These are phyloP conservation scores for Flammula alnicola DNA, from an alignment of 1,284 basidiomycete species.

Conservation along the genomic window DNA sequence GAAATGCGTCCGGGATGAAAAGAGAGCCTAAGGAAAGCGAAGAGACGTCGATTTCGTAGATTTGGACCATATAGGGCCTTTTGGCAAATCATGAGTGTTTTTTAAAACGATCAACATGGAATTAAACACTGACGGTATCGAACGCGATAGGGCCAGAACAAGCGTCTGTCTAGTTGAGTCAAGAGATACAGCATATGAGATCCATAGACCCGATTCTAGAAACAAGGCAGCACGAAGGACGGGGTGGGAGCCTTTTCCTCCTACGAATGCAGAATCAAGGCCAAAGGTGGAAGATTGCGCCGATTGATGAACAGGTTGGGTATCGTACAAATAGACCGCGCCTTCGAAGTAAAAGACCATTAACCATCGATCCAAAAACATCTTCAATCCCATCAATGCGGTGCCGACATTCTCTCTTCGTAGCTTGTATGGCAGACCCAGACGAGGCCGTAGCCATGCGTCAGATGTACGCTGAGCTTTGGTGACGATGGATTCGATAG, in stretches of 20 bases:
- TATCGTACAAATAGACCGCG: slow-evolving; percentile 40
- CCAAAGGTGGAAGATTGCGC: background rate
- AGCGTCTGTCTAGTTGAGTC: slow-evolving; percentile 25
- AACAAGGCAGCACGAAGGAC: slow-evolving; percentile 21
- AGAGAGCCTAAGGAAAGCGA: background rate
- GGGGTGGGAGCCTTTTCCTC: background rate
- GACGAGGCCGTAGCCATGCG: slow-evolving; percentile 28
- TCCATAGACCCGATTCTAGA: slow-evolving; percentile 25
- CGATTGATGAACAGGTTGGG: slow-evolving; percentile 9
- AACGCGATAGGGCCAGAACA: slow-evolving; percentile 27
- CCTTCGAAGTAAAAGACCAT: slow-evolving; percentile 44
- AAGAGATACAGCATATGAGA: slow-evolving; percentile 35
- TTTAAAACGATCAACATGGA: background rate
- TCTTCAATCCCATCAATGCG: slow-evolving; percentile 35
- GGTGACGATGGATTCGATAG: slow-evolving; percentile 24
- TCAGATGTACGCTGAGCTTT: slow-evolving; percentile 18
- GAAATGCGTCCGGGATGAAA: slow-evolving; percentile 18
- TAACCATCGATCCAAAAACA: slow-evolving; percentile 47
- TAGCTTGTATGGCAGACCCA: slow-evolving; percentile 9
- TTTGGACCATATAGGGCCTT: slow-evolving; percentile 24
- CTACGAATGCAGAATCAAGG: background rate
- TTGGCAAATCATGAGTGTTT: background rate
- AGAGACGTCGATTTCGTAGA: slow-evolving; percentile 25
- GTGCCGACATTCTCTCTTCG: slow-evolving; percentile 5
- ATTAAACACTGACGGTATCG: slow-evolving; percentile 24